Evolutionary conservation across 371 early-diverging fungal genomes (phyloP).

Genomic region (Mucor indicus): DNA sequence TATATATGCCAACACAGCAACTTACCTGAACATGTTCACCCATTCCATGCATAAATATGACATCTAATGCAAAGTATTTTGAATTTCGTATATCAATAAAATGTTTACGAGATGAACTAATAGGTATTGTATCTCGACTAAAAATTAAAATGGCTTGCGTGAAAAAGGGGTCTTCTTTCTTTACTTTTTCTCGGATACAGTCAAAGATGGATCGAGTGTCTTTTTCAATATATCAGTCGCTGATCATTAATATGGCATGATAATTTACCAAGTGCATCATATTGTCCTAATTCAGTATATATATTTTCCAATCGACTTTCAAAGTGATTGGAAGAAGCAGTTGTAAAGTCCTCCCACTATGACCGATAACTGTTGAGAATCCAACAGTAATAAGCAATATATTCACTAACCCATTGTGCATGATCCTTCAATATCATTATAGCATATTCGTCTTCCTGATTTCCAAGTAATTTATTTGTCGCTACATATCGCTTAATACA

Average conservation of each 20-base stretch:
- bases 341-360: conserved; percentile 4
- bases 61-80: conserved; percentile 4
- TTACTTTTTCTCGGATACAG: neutral
- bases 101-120: neutral
- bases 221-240: neutral
- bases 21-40: no score
- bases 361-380: no score
- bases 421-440: neutral
- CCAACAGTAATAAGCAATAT: no score
- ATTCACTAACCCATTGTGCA: conserved; percentile 8
- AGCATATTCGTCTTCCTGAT: conserved; percentile 4
- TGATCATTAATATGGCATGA: neutral
- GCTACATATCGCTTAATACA: conserved; percentile 6
- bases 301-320: neutral
- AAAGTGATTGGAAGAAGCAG: neutral
- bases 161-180: neutral
- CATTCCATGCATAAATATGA: conserved; percentile 7
- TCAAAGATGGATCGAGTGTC: conserved; percentile 4
- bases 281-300: neutral
- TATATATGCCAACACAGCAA: neutral
- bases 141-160: conserved; percentile 8
- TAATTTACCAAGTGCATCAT: conserved; percentile 2
- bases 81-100: neutral
- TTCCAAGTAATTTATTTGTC: conserved; percentile 8
- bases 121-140: conserved; percentile 1